Evolutionary conservation across 2,329 filamentous ascomycete genomes (phyloP), one percentile per base, ranked within the genome.

Genomic region (Apiospora saccharicola): DNA sequence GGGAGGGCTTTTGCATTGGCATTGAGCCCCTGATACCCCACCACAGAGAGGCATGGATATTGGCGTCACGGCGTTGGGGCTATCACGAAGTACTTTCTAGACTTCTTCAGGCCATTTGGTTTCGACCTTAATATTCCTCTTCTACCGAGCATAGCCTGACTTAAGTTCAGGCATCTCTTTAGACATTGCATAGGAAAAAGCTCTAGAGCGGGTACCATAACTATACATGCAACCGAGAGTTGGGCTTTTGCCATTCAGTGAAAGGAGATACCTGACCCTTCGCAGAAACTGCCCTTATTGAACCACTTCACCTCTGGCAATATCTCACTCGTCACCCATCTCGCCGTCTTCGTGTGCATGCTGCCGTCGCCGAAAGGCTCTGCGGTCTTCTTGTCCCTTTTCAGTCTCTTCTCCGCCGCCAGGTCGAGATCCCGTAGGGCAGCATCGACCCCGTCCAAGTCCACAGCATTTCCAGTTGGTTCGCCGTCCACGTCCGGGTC

Each of bases 311-410:
- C 81, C 1, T 75, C 74, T 0, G 88, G 86, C 24, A 91, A 74
- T 49, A 92, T 74, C 76, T 88, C 81, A 43, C 85, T 83, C 0
- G 83, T 83, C 30, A 91, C 87, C 89, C 89, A 92, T 73, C 89
- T 83, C 19, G 88, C 90, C n/a, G 90, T 92, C 57, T 84, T 85
- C 0, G 89, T 84, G 74, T 92, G 90, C 74, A 83, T 81, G 67
- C 85, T 88, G 0, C 89, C 89, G 71, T 89, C 82, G 0, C 89
- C 89, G 76, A 90, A 90, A 0, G 89, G 88, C 72, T 83, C 81
- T 19, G 82, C 75, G 1, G 81, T 82, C 34, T 83, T 85, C 34
- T 83, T 85, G 73, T 90, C 88, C 70, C 79, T 84, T 53, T 80
- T 82, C 76, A 77, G 75, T 44, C 72, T 74, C 67, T 74, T 71